Conservation (phyloP, 169 alveolate genomes). For the Plasmodium sp. region DNA sequence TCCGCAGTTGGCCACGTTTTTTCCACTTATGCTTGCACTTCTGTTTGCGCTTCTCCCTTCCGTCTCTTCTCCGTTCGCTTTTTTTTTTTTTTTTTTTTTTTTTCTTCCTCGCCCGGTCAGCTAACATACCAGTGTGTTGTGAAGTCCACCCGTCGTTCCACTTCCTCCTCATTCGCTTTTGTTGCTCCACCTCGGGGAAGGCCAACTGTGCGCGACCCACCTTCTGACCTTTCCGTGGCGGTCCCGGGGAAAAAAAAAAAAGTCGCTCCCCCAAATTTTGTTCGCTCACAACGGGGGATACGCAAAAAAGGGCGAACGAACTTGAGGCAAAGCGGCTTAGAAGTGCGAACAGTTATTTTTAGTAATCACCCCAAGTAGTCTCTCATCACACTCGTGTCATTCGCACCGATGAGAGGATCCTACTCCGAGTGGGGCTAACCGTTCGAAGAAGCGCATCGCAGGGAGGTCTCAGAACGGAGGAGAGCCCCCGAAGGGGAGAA, state of each 20-base stretch:
- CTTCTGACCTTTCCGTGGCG: neutral
- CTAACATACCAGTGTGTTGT: neutral
- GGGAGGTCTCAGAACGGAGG: neutral
- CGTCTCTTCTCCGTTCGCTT: neutral
- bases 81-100: conserved; percentile 1
- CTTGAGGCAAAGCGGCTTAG: neutral
- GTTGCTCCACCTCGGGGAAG: neutral
- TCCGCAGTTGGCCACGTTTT: neutral
- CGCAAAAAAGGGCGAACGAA: neutral
- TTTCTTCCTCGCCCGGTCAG: neutral
- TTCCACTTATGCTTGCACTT: neutral
- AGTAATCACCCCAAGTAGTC: neutral
- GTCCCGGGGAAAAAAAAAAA: neutral
- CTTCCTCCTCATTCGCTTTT: no score
- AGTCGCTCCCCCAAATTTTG: neutral
- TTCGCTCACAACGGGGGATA: neutral
- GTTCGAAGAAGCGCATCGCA: neutral
- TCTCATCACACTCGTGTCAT: neutral
- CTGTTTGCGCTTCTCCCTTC: neutral
- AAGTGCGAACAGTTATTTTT: neutral
- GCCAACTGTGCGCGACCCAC: neutral
- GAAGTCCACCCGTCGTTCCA: neutral
- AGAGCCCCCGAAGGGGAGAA: neutral
- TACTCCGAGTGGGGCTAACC: neutral
- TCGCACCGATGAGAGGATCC: neutral